A percentile compares a stretch with the other conserved stretches of the same genome.
These are phyloP conservation scores for Lepiota brunneoincarnata DNA, from an alignment of 768 basidiomycete genomes.

Conservation along the genomic window DNA sequence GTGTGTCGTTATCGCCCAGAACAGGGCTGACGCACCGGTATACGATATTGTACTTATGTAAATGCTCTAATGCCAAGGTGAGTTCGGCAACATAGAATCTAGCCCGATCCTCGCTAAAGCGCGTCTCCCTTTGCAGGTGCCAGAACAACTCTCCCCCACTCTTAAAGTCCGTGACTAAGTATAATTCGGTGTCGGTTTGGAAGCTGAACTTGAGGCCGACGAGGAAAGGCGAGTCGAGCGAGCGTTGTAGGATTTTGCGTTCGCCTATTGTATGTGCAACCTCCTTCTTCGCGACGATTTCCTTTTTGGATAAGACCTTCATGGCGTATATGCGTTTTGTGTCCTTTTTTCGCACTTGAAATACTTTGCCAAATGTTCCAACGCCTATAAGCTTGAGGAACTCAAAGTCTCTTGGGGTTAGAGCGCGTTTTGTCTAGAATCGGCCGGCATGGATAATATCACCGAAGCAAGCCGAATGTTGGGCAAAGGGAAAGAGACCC, in stretches of 20 bases:
- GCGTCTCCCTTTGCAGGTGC: slow-evolving; percentile 94
- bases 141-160: slow-evolving; percentile 98
- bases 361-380: slow-evolving; percentile 97
- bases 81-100: slow-evolving; percentile 97
- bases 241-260: slow-evolving; percentile 95
- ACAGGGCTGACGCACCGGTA: slow-evolving; percentile 57
- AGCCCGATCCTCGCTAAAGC: slow-evolving; percentile 91
- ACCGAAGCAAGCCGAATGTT: background rate
- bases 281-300: slow-evolving; percentile 98
- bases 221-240: slow-evolving; percentile 92
- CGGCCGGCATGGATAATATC: slow-evolving; percentile 13
- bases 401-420: slow-evolving; percentile 96
- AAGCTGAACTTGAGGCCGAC: slow-evolving; percentile 98
- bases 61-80: slow-evolving; percentile 90
- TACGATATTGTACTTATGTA: slow-evolving; percentile 98
- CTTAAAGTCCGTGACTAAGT: slow-evolving; percentile 98
- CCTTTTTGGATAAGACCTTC: slow-evolving; percentile 98
- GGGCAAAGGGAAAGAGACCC: too few relatives aligned
- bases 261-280: slow-evolving; percentile 99
- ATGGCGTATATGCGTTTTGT: slow-evolving; percentile 99
- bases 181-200: slow-evolving; percentile 93
- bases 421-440: slow-evolving; percentile 73
- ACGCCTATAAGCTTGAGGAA: slow-evolving; percentile 98
- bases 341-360: slow-evolving; percentile 97
- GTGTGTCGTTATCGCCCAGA: background rate